Evolutionary conservation across 306 rosid species (phyloP).

Genomic region (Myrica gale): DNA sequence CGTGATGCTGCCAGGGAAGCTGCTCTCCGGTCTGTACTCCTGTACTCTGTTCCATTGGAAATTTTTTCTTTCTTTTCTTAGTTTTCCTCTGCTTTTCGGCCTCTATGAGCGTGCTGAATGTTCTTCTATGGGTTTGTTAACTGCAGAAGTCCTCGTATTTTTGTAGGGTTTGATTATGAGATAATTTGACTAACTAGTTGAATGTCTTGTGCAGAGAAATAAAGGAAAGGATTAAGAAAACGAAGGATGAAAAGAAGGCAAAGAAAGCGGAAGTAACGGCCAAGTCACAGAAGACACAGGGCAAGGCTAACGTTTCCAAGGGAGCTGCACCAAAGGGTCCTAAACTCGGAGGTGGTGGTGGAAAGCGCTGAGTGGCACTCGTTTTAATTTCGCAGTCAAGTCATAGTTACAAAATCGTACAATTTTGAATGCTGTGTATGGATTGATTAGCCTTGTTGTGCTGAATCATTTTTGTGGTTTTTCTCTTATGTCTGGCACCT

Average conservation of each 20-base stretch:
- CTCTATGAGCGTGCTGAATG: not conserved
- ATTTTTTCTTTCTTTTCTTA: no score
- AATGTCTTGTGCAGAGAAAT: constrained; percentile 52
- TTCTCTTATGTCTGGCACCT: constrained; percentile 22
- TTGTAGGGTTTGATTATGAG: not conserved
- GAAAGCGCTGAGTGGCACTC: constrained; percentile 57
- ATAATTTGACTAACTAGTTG: not conserved
- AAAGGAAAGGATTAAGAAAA: constrained; percentile 81
- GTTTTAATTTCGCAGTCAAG: constrained; percentile 6
- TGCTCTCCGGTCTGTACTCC: constrained; percentile 56
- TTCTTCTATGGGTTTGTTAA: not conserved
- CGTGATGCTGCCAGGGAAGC: constrained; percentile 86
- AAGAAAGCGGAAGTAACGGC: constrained; percentile 73
- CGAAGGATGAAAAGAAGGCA: constrained; percentile 89
- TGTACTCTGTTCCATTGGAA: not conserved
- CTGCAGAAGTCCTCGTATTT: not conserved
- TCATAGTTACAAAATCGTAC: constrained; percentile 25
- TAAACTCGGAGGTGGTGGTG: constrained; percentile 87
- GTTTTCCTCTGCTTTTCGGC: not conserved
- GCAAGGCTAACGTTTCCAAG: constrained; percentile 54
- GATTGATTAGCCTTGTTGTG: constrained; percentile 20
- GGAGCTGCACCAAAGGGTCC: constrained; percentile 75
- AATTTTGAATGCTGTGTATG: constrained; percentile 26
- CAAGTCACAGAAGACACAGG: constrained; percentile 56
- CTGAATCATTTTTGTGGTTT: constrained; percentile 1